Conservation (phyloP, 2,329 filamentous ascomycete species). For the Alternaria angustiovoidea region DNA sequence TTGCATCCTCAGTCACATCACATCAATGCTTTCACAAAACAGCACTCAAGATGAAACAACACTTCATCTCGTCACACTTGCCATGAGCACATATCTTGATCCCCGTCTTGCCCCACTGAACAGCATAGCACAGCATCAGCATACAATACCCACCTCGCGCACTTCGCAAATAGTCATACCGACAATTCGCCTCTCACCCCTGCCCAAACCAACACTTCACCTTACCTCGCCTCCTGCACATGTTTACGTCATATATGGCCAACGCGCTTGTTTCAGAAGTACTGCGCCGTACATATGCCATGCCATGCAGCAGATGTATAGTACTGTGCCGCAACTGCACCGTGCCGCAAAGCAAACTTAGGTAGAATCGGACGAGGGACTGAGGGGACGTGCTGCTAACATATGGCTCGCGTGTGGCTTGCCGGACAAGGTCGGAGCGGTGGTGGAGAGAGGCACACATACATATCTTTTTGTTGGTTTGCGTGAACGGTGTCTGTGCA, state of each 20-base stretch:
- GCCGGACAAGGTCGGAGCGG: neutral
- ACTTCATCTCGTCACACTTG: neutral
- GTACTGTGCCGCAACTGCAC: neutral
- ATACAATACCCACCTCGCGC: neutral
- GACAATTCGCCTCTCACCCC: neutral
- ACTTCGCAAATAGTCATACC: neutral
- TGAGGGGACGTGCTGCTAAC: neutral
- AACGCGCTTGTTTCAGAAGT: conserved; percentile 1
- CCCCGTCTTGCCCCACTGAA: neutral
- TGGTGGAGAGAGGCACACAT: neutral
- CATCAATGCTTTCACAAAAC: neutral
- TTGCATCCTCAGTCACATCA: neutral
- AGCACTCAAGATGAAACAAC: neutral
- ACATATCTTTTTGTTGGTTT: neutral
- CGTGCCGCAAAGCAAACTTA: neutral
- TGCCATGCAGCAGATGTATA: neutral
- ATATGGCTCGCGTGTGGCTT: neutral
- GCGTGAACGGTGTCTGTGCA: conserved; percentile 1
- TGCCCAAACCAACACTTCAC: neutral
- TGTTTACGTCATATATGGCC: neutral
- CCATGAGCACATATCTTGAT: neutral
- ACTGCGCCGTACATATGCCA: neutral
- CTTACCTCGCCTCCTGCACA: neutral
- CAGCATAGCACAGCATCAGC: neutral
- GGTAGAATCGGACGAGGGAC: neutral